Percentiles rank a stretch among this genome's conserved stretches.
Evolutionary conservation across 164 flowering plant genomes (phyloP).

Genomic region (Euptelea pleiosperma): DNA sequence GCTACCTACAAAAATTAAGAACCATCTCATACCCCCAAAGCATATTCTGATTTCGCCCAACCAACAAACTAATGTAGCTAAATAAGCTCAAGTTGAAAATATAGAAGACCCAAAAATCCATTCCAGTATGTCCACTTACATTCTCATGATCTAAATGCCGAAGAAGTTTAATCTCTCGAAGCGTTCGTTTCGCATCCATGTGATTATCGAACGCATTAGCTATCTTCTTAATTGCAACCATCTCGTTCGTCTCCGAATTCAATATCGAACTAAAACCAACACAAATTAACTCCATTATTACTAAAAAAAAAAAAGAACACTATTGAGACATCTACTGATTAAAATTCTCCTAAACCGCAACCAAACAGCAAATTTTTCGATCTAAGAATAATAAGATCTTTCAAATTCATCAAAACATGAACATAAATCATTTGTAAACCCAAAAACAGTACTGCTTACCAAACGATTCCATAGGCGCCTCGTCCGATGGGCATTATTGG

Average conservation of each 20-base stretch:
- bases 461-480: slow-evolving; percentile 94
- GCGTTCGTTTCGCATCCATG: slow-evolving; percentile 95
- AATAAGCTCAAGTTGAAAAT: too few relatives aligned
- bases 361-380: background rate
- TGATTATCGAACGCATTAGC: slow-evolving; percentile 86
- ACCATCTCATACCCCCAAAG: too few relatives aligned
- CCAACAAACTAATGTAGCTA: too few relatives aligned
- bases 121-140: slow-evolving; percentile 36
- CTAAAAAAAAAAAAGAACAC: background rate
- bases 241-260: slow-evolving; percentile 84
- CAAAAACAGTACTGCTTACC: slow-evolving; percentile 52
- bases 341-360: background rate
- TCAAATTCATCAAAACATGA: background rate
- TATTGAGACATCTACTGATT: background rate
- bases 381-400: background rate
- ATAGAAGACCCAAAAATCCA: too few relatives aligned
- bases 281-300: too few relatives aligned
- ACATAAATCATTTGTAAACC: background rate
- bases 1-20: too few relatives aligned
- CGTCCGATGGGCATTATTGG: slow-evolving; percentile 91
- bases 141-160: slow-evolving; percentile 92
- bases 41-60: too few relatives aligned
- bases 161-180: slow-evolving; percentile 88
- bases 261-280: slow-evolving; percentile 33
- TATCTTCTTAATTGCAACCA: slow-evolving; percentile 91